Conservation (phyloP, 164 flowering plant genomes). For the Chimonanthus salicifolius region DNA sequence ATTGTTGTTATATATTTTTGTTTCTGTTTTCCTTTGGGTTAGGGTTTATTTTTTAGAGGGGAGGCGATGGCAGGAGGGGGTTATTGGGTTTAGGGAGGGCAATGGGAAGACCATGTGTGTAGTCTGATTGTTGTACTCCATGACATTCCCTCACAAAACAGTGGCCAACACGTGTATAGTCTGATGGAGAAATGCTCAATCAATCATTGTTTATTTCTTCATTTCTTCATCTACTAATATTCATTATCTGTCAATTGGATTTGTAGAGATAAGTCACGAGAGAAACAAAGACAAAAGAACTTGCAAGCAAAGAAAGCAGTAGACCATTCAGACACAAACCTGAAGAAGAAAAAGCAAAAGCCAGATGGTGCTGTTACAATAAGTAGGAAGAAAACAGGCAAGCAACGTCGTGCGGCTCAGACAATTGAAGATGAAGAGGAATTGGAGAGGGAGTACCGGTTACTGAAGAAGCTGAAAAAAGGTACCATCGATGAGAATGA, state of each 20-base stretch:
- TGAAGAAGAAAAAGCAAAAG: constrained; percentile 30
- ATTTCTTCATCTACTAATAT: background rate
- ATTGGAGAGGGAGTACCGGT: constrained; percentile 66
- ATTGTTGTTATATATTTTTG: no score
- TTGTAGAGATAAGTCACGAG: constrained; percentile 76
- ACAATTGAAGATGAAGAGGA: constrained; percentile 75
- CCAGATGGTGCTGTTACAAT: constrained; percentile 24
- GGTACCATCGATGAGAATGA: constrained; percentile 74
- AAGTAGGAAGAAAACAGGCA: constrained; percentile 71
- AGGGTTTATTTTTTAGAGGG: no score
- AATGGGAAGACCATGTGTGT: no score
- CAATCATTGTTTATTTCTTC: background rate
- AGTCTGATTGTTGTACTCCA: no score
- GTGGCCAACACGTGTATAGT: background rate
- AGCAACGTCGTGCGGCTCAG: constrained; percentile 77
- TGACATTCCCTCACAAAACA: background rate
- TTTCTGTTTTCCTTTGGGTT: no score
- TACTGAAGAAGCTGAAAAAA: constrained; percentile 74
- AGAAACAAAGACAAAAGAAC: constrained; percentile 84
- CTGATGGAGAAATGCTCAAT: background rate
- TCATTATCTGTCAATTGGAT: background rate
- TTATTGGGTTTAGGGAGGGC: no score
- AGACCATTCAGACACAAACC: constrained; percentile 26
- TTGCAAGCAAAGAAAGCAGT: constrained; percentile 49
- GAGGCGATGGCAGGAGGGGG: no score